Conservation (phyloP, 306 rosid genomes). For the Pterocarpus macrocarpus region DNA sequence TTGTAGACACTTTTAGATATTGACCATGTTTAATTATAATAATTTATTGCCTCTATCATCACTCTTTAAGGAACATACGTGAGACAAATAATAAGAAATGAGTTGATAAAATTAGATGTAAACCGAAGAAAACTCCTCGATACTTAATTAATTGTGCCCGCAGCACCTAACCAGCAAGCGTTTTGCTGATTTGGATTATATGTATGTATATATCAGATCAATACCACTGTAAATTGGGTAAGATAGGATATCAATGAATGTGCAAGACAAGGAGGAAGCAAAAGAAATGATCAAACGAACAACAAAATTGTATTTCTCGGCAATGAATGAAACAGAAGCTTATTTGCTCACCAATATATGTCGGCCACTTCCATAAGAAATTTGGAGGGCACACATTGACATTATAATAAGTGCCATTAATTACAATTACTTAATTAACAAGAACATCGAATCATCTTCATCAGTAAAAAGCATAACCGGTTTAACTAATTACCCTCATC, state of each 20-base stretch:
- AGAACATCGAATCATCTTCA: conserved; percentile 3
- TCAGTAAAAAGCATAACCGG: neutral
- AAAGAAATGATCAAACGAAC: neutral
- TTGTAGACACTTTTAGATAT: neutral
- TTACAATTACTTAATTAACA: conserved; percentile 41
- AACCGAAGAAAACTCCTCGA: neutral
- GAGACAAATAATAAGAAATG: neutral
- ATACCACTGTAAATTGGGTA: neutral
- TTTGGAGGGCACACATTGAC: conserved; percentile 30
- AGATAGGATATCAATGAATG: neutral
- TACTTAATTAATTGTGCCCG: neutral
- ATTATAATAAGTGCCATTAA: neutral
- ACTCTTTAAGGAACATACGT: neutral
- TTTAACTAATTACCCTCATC: conserved; percentile 43
- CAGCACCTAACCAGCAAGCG: neutral
- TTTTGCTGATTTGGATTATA: no score
- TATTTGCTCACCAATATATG: conserved; percentile 11
- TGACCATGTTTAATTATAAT: neutral
- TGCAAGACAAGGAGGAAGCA: no score
- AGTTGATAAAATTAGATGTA: neutral
- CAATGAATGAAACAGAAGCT: conserved; percentile 13
- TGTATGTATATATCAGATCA: no score
- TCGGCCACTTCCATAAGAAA: conserved; percentile 11
- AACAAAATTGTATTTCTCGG: neutral
- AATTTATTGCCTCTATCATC: conserved; percentile 9